These are phyloP conservation scores for Ceratocystis alfenasii DNA, from an alignment of 2,329 filamentous ascomycete genomes.

Conservation along the genomic window DNA sequence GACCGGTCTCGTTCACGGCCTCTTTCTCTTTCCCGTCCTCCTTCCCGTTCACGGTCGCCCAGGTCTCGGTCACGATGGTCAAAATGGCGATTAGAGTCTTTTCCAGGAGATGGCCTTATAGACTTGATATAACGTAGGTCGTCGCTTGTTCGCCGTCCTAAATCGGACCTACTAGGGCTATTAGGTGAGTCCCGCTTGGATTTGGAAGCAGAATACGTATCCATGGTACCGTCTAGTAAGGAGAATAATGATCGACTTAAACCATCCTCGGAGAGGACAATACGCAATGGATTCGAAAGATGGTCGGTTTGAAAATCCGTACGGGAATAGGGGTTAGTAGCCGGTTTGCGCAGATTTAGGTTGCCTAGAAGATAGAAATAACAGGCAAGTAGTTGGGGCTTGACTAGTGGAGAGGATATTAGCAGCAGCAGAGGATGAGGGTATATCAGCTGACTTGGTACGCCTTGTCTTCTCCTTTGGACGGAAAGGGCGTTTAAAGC, in stretches of 20 bases:
- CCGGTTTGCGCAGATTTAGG: constrained; percentile 8
- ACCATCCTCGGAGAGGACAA: constrained; percentile 21
- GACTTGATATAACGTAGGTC: constrained; percentile 1
- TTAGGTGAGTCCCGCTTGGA: constrained; percentile 18
- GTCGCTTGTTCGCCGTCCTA: constrained; percentile 11
- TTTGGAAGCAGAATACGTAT: constrained; percentile 19
- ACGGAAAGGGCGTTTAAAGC: not conserved
- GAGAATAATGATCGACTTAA: constrained; percentile 9
- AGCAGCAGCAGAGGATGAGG: not conserved
- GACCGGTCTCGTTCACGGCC: not conserved
- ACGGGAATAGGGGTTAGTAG: not conserved
- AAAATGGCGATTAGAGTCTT: constrained; percentile 8
- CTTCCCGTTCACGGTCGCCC: constrained; percentile 18
- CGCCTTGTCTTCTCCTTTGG: not conserved
- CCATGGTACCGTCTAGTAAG: constrained; percentile 19
- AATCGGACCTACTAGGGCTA: constrained; percentile 9
- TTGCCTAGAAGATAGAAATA: not conserved
- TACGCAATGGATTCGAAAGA: not conserved
- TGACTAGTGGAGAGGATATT: not conserved
- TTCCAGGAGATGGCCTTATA: constrained; percentile 5
- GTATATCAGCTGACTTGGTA: not conserved
- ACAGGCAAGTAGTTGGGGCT: not conserved
- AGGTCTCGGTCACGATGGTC: constrained; percentile 16
- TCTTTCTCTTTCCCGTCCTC: constrained; percentile 10
- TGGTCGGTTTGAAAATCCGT: not conserved